Percentiles rank a stretch among this genome's conserved stretches.
Evolutionary conservation across 2,329 filamentous ascomycete species (phyloP).

Genomic region (Aspergillus texensis): DNA sequence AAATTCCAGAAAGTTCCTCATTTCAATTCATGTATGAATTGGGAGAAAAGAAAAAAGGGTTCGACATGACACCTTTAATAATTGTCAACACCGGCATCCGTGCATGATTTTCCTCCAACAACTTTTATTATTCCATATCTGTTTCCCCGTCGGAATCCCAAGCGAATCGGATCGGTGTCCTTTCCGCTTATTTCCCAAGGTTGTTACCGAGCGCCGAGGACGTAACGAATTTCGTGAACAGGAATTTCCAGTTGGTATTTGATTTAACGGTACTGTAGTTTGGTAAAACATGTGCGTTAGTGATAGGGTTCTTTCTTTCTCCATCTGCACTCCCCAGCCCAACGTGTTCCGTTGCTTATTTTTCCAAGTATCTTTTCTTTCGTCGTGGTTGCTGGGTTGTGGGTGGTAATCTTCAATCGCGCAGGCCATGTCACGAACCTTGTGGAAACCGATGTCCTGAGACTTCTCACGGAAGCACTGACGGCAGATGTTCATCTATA

Average conservation of each 20-base stretch:
- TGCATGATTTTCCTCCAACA: constrained; percentile 26
- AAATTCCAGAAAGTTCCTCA: constrained; percentile 31
- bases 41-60: constrained; percentile 30
- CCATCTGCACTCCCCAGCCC: background rate
- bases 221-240: constrained; percentile 36
- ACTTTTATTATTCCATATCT: constrained; percentile 25
- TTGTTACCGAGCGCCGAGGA: constrained; percentile 31
- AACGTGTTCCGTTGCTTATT: background rate
- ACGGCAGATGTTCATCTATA: constrained; percentile 62
- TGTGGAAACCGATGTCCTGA: constrained; percentile 69
- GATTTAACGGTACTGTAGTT: constrained; percentile 39
- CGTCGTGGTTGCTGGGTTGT: background rate
- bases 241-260: constrained; percentile 31
- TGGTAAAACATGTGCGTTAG: constrained; percentile 16
- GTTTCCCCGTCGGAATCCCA: constrained; percentile 17
- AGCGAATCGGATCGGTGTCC: constrained; percentile 20
- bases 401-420: background rate
- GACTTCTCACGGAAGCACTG: constrained; percentile 71
- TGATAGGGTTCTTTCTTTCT: constrained; percentile 1
- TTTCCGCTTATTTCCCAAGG: constrained; percentile 16
- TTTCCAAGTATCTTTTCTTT: background rate
- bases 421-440: constrained; percentile 51
- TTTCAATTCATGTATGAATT: constrained; percentile 30
- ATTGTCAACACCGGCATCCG: constrained; percentile 37
- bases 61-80: constrained; percentile 35